These are phyloP conservation scores for Erythrophleum fordii DNA, from an alignment of 306 rosid species.

Conservation along the genomic window DNA sequence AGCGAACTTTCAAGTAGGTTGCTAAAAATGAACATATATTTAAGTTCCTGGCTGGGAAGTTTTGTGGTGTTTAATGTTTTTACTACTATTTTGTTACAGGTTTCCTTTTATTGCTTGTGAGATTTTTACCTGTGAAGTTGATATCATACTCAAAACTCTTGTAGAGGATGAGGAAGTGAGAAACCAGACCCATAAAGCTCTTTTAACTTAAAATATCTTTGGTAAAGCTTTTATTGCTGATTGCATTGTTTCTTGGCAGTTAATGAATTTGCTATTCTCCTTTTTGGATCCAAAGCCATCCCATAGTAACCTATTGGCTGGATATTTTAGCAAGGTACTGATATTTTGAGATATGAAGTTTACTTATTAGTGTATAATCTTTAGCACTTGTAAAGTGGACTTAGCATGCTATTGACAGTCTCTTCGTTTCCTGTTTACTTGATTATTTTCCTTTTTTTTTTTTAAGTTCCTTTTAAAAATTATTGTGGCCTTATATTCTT, in stretches of 20 bases:
- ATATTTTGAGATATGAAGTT: slow-evolving; percentile 39
- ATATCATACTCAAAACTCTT: slow-evolving; percentile 85
- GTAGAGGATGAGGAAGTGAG: slow-evolving; percentile 96
- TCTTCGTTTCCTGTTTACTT: not conserved
- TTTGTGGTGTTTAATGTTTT: slow-evolving; percentile 36
- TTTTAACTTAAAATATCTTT: slow-evolving; percentile 21
- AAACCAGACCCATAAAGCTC: slow-evolving; percentile 24
- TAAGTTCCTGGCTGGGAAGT: slow-evolving; percentile 27
- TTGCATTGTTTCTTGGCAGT: slow-evolving; percentile 63
- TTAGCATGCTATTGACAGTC: slow-evolving; percentile 17
- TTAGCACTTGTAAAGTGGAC: not conserved
- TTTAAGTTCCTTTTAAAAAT: slow-evolving; percentile 24
- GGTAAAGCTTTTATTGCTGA: slow-evolving; percentile 39
- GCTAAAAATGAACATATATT: slow-evolving; percentile 33
- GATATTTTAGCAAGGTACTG: slow-evolving; percentile 96
- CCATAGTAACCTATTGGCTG: slow-evolving; percentile 88
- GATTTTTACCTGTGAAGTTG: slow-evolving; percentile 98
- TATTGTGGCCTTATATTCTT: slow-evolving; percentile 29
- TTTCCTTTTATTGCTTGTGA: slow-evolving; percentile 97
- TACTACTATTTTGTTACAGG: slow-evolving; percentile 58
- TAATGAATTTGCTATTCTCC: slow-evolving; percentile 89
- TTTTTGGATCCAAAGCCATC: slow-evolving; percentile 82
- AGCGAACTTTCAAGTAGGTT: slow-evolving; percentile 85
- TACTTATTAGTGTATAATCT: not conserved
- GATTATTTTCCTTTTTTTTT: not conserved